A percentile compares a stretch with the other conserved stretches of the same genome.
Evolutionary conservation across 2,329 filamentous ascomycete genomes (phyloP).

Genomic region (Colletotrichum sansevieriae): DNA sequence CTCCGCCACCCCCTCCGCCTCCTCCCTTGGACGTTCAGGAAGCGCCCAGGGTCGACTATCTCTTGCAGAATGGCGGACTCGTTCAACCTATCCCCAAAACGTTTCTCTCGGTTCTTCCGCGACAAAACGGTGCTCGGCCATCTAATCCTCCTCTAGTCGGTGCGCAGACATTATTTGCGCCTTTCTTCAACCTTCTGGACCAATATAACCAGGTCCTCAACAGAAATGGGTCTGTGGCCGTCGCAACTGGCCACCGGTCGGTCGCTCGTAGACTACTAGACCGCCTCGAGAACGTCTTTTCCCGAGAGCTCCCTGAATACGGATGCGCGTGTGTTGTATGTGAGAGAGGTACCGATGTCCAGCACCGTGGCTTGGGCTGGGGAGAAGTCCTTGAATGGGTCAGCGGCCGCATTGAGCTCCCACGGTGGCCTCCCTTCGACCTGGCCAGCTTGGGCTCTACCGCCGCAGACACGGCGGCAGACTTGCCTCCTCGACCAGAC

Average conservation of each 20-base stretch:
- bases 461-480: slow-evolving; percentile 71
- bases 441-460: slow-evolving; percentile 73
- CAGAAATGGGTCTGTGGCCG: slow-evolving; percentile 90
- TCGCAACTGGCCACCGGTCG: slow-evolving; percentile 94
- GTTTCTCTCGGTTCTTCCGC: slow-evolving; percentile 75
- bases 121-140: slow-evolving; percentile 67
- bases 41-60: slow-evolving; percentile 88
- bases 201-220: slow-evolving; percentile 86
- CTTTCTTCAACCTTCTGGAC: slow-evolving; percentile 85
- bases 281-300: slow-evolving; percentile 93
- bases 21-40: slow-evolving; percentile 78
- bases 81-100: slow-evolving; percentile 78
- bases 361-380: slow-evolving; percentile 84
- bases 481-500: slow-evolving; percentile 67
- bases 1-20: slow-evolving; percentile 78
- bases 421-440: slow-evolving; percentile 89
- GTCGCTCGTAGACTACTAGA: slow-evolving; percentile 92
- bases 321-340: slow-evolving; percentile 92
- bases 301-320: slow-evolving; percentile 87
- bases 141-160: slow-evolving; percentile 76
- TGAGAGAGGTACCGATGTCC: slow-evolving; percentile 68
- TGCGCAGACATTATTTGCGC: slow-evolving; percentile 82
- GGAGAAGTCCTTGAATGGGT: slow-evolving; percentile 95
- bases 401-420: slow-evolving; percentile 87
- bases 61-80: slow-evolving; percentile 89